Evolutionary conservation across 2,329 filamentous ascomycete genomes (phyloP), one percentile per base, ranked within the genome.

Genomic region (Thelonectria discophora): DNA sequence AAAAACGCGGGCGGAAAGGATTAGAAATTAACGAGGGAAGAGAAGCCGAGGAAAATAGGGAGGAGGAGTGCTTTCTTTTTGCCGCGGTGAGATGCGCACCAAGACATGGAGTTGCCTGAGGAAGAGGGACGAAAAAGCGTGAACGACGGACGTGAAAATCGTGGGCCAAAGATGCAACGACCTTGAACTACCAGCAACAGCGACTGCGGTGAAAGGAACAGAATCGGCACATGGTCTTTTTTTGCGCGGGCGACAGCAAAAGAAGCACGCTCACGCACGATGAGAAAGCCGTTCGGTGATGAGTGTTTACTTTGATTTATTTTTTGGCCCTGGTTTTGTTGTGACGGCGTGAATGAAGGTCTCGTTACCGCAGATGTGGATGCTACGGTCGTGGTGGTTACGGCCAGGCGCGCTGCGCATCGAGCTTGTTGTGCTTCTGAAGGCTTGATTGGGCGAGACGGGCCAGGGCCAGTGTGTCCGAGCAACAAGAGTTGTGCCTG

Each of bases 401-500:
- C 61, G 55, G 48, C 57, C 64, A 69, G 66, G 68, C 68, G 68
- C 67, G 67, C 68, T 24, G 68, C 60, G 47, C 27, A 11, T 40
- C 34, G 27, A n/a, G 48, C 34, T 65, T 67, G 67, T 65, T 65
- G 63, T 64, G 59, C 56, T 60, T 64, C 67, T 68, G 59, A 48
- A 62, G 65, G 55, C 52, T 54, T 63, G 56, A 63, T 63, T 63
- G 60, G 60, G 47, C 40, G 54, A 46, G 48, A 48, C 58, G 60
- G 52, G 42, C 57, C 57, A 60, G 40, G 46, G 58, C 34, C 49
- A 46, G 27, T 63, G 60, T 68, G 64, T 37, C 66, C 66, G 58
- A 65, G 72, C 72, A 73, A 73, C 72, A 37, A 63, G 64, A 64
- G 45, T 58, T 58, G 40, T 62, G 64, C 62, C 50, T 65, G 20